Percentiles rank a stretch among this genome's conserved stretches.
Conservation (phyloP, 305 asterid genomes). For the Plantago lanceolata region DNA sequence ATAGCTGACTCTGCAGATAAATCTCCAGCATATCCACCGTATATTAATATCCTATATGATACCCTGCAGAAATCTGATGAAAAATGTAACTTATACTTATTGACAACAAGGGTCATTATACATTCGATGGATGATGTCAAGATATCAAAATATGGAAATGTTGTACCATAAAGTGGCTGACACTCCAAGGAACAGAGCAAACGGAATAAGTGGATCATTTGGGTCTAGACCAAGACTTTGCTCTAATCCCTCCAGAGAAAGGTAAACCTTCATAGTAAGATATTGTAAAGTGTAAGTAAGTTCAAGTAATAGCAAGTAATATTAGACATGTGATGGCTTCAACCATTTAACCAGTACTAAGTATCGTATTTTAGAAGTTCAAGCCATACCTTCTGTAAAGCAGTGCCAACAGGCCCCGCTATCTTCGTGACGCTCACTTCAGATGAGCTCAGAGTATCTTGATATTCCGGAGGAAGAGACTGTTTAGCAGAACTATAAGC, state of each 20-base stretch:
- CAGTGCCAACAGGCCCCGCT: constrained; percentile 49
- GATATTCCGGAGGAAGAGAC: constrained; percentile 62
- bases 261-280: constrained; percentile 47
- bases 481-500: constrained; percentile 62
- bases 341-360: background rate
- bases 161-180: constrained; percentile 75
- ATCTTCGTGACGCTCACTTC: constrained; percentile 44
- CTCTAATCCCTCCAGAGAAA: constrained; percentile 57
- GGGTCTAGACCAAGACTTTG: constrained; percentile 67
- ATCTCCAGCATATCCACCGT: constrained; percentile 94
- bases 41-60: constrained; percentile 66
- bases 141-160: constrained; percentile 20
- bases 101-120: constrained; percentile 20
- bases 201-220: constrained; percentile 66
- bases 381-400: constrained; percentile 55
- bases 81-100: constrained; percentile 58
- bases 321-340: constrained; percentile 3
- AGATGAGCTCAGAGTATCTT: constrained; percentile 44
- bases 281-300: constrained; percentile 5
- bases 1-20: constrained; percentile 64
- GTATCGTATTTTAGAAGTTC: background rate
- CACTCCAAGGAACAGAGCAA: constrained; percentile 58
- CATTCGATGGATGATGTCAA: constrained; percentile 14
- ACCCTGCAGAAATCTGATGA: constrained; percentile 97
- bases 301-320: background rate